phyloP scores from a whole-genome alignment of 306 rosid genomes.

The Echinosophora koreensis region DNA sequence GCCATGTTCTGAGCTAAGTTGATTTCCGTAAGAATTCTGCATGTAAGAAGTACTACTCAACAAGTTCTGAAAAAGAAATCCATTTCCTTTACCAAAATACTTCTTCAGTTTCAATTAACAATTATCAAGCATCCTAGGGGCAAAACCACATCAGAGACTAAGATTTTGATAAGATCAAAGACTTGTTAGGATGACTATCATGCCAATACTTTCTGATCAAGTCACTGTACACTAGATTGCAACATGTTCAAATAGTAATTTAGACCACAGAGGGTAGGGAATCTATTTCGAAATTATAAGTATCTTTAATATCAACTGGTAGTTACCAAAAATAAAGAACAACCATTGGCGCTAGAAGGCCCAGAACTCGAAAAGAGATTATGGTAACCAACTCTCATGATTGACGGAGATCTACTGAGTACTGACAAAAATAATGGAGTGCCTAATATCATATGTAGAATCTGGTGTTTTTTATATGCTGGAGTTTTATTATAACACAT shows the following conservation, averaged over 20 bases:
- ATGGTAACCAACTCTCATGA: slow-evolving; percentile 12
- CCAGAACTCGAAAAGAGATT: background rate
- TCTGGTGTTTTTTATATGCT: background rate
- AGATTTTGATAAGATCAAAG: slow-evolving; percentile 7
- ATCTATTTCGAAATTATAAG: background rate
- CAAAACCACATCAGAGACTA: background rate
- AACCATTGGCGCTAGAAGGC: background rate
- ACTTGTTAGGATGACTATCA: background rate
- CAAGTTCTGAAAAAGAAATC: background rate
- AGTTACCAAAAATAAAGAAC: background rate
- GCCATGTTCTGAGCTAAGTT: background rate
- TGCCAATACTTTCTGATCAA: background rate
- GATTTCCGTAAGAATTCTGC: slow-evolving; percentile 6
- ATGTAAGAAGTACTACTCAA: background rate
- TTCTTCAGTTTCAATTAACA: slow-evolving; percentile 20
- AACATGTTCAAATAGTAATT: slow-evolving; percentile 21
- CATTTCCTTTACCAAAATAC: background rate
- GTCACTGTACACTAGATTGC: slow-evolving; percentile 17
- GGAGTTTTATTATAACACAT: background rate
- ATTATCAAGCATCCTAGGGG: slow-evolving; percentile 21
- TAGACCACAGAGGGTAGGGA: slow-evolving; percentile 9
- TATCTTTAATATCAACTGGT: background rate
- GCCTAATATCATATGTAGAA: background rate
- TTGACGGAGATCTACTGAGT: background rate
- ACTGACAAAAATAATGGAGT: background rate